These are phyloP conservation scores for Agrocybe praecox DNA, from an alignment of 768 basidiomycete genomes.

Conservation along the genomic window DNA sequence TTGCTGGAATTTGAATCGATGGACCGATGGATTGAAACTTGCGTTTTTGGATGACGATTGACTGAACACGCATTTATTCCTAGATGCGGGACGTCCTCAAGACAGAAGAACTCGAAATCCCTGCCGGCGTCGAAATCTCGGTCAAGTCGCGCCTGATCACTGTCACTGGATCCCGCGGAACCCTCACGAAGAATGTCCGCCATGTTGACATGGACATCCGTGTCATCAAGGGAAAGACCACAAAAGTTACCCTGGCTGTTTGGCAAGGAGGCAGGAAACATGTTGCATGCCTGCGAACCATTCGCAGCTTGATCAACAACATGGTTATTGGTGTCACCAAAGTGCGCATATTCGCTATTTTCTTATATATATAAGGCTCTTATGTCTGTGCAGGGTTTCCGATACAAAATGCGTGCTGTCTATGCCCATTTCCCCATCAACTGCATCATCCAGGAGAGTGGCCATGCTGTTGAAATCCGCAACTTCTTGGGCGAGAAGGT, in stretches of 20 bases:
- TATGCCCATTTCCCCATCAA: slow-evolving; percentile 99
- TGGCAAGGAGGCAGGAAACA: slow-evolving; percentile 99
- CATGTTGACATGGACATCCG: slow-evolving; percentile 96
- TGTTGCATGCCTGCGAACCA: slow-evolving; percentile 96
- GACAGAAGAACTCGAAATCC: slow-evolving; percentile 91
- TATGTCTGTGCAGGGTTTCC: slow-evolving; percentile 76
- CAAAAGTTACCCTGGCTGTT: slow-evolving; percentile 86
- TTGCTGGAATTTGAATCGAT: slow-evolving; percentile 23
- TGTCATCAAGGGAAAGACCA: slow-evolving; percentile 75
- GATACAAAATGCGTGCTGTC: slow-evolving; percentile 99
- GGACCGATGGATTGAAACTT: slow-evolving; percentile 36
- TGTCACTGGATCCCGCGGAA: slow-evolving; percentile 92
- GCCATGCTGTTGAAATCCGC: slow-evolving; percentile 80
- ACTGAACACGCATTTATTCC: slow-evolving; percentile 30
- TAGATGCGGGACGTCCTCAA: slow-evolving; percentile 94
- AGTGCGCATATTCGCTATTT: slow-evolving; percentile 40
- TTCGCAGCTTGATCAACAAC: slow-evolving; percentile 94
- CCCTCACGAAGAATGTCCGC: slow-evolving; percentile 87
- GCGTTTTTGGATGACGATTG: slow-evolving; percentile 36
- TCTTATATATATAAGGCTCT: background rate
- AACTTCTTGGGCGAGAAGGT: slow-evolving; percentile 97
- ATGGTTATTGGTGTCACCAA: slow-evolving; percentile 98
- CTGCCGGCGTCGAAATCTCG: slow-evolving; percentile 79
- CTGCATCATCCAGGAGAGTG: slow-evolving; percentile 85
- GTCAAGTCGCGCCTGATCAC: slow-evolving; percentile 92